Evolutionary conservation across 257 asterid species (phyloP).

Genomic region (Ajuga chamaepitys): DNA sequence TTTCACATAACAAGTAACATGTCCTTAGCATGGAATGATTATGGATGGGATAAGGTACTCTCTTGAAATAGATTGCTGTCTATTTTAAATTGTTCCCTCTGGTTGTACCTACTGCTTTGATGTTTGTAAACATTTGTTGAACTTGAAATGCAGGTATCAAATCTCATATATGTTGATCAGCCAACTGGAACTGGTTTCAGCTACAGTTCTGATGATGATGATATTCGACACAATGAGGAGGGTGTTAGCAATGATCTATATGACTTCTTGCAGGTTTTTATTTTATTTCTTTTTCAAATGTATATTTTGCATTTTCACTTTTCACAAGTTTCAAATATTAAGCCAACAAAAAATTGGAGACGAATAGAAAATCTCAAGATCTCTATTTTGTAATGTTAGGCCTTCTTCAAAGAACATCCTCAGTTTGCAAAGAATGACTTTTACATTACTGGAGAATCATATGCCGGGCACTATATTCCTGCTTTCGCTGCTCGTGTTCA

Average conservation of each 20-base stretch:
- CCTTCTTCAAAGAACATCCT: slow-evolving; percentile 46
- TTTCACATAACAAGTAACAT: slow-evolving; percentile 30
- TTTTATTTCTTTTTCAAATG: too few species aligned
- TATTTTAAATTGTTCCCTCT: background rate
- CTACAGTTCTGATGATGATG: slow-evolving; percentile 37
- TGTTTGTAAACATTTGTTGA: background rate
- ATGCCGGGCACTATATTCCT: slow-evolving; percentile 56
- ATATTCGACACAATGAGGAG: slow-evolving; percentile 41
- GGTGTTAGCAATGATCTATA: slow-evolving; percentile 51
- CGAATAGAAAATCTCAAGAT: background rate
- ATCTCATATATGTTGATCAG: slow-evolving; percentile 50
- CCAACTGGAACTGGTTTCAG: slow-evolving; percentile 61
- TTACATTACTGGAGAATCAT: slow-evolving; percentile 53
- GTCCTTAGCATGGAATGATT: slow-evolving; percentile 45
- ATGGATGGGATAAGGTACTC: slow-evolving; percentile 56
- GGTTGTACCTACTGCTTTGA: background rate
- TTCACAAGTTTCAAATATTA: background rate
- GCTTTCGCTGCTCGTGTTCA: slow-evolving; percentile 46
- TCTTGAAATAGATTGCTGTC: background rate
- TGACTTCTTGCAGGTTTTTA: slow-evolving; percentile 43
- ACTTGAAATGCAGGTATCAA: slow-evolving; percentile 32
- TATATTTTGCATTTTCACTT: background rate
- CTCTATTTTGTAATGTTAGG: slow-evolving; percentile 19
- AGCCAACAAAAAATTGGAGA: background rate
- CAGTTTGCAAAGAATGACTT: slow-evolving; percentile 35